Evolutionary conservation across 371 early-diverging fungal genomes (phyloP), one percentile per base, ranked within the genome.

Genomic region (Mucor irregularis): DNA sequence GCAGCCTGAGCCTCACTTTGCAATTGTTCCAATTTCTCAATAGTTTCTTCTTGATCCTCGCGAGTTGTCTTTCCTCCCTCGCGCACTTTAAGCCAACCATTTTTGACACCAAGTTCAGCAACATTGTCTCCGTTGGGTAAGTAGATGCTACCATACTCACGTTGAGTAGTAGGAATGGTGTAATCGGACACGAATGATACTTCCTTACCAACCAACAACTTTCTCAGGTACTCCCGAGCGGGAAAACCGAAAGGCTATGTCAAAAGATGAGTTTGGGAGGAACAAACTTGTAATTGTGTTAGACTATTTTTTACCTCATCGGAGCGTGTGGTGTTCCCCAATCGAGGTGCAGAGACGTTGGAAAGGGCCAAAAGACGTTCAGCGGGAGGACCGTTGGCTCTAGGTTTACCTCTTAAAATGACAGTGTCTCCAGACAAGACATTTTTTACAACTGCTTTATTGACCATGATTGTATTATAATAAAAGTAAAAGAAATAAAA

Each of bases 381-480:
- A 2, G 90, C 80, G 16, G 97, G 95, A 31, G 95, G 93, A 5
- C 88, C 90, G 53, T 85, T 85, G 37, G 81, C 73, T 53, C 90
- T 84, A 42, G 88, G 88, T 24, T 82, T 81, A 16, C 93, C 93
- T 45, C 92, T 80, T 30, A 98, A 80, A 58, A 95, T 85, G 35
- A 98, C 83, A 47, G 92, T 90, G 78, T 96, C 96, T 37, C 94
- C 96, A 6, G 95, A 94, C 46, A 97, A 78, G 24, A 94, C 92
- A 38, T 78, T 86, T 68, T 97, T 97, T 43, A 91, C 91, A 1
- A 80, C 62, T 48, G 87, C 90, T 64, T 80, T 81, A 30, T 79
- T 72, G 39, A 66, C 62, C 62, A 61, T 61, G 28, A 35, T 49
- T 10, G 21, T 16, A 24, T 33, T 37, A 21, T 33, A 37, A 37